These are phyloP conservation scores for Nepenthes gracilis DNA, from an alignment of 148 eudicot genomes.

Conservation along the genomic window DNA sequence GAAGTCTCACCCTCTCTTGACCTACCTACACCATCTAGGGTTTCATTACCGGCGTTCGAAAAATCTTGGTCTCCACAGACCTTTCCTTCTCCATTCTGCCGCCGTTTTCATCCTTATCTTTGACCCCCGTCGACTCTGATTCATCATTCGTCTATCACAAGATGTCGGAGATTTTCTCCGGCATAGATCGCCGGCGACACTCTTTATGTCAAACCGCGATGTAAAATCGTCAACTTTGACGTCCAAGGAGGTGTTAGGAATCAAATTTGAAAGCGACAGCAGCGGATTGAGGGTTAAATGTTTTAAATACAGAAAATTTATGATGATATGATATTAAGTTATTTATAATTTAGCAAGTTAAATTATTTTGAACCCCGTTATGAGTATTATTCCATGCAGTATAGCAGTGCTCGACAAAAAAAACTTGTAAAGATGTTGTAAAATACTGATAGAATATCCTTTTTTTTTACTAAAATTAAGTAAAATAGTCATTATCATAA, in stretches of 20 bases:
- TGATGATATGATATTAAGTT: too few relatives aligned
- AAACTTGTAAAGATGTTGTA: too few relatives aligned
- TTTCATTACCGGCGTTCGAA: slow-evolving; percentile 82
- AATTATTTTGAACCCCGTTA: too few relatives aligned
- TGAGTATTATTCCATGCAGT: too few relatives aligned
- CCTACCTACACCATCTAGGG: slow-evolving; percentile 69
- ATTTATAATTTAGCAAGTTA: too few relatives aligned
- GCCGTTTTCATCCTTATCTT: slow-evolving; percentile 5
- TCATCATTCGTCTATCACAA: slow-evolving; percentile 52
- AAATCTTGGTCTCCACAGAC: slow-evolving; percentile 90
- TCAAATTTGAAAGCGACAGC: slow-evolving; percentile 2
- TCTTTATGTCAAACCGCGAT: slow-evolving; percentile 39
- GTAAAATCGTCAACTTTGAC: slow-evolving; percentile 30
- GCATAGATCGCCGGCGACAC: slow-evolving; percentile 13
- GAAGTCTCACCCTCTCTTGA: slow-evolving; percentile 50
- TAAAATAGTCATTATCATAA: too few relatives aligned
- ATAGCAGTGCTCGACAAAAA: too few relatives aligned
- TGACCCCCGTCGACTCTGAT: slow-evolving; percentile 47
- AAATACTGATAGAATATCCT: too few relatives aligned
- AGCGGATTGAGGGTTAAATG: slow-evolving; percentile 13
- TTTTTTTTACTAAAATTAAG: too few relatives aligned
- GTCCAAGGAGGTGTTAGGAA: slow-evolving; percentile 7
- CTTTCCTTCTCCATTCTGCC: slow-evolving; percentile 37
- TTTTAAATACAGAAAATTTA: too few relatives aligned
- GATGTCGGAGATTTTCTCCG: slow-evolving; percentile 24